Evolutionary conservation across 768 basidiomycete species (phyloP), one percentile per base, ranked within the genome.

Genomic region (Naganishia friedmannii): DNA sequence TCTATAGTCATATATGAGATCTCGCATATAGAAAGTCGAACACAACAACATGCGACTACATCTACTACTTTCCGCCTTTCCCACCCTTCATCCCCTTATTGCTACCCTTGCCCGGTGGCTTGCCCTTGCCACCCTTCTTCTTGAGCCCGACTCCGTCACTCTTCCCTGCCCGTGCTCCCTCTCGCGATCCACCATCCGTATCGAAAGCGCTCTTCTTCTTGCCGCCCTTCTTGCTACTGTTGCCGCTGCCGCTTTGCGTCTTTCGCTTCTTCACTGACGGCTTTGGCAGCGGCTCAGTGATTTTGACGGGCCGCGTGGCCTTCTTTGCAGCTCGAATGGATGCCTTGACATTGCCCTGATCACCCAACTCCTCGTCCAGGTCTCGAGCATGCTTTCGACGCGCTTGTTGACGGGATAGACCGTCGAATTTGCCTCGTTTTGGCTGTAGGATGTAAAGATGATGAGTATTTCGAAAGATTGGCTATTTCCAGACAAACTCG

Each of bases 251-350:
- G 34, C 37, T 37, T 19, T 13, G n/a, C 9, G n/a, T 56, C 51
- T 69, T 71, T 53, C 68, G 58, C 32, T 69, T 65, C 70, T 76
- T 74, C 26, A 29, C 60, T 10, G 60, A 63, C 60, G 60, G 60
- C 31, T 72, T 73, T 39, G 73, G 70, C 74, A 84, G 82, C 37
- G 85, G 83, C 53, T 84, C 80, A 46, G 90, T 89, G 72, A 93
- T 92, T 84, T 91, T 96, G 12, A 82, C 82, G 0, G 90, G 90
- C 73, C 86, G 86, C 42, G 83, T 82, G 9, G 88, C 85, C 82
- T 89, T 94, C 83, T 98, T 97, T 12, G 90, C 93, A 15, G 87
- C 86, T 67, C 94, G 90, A 73, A 96, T 90, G 0, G 93, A 88
- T 19, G 90, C 89, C 48, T 86, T 84, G 54, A 90, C 82, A 10